phyloP scores from a whole-genome alignment of 148 eudicot genomes.

The Gaultheria prostrata region DNA sequence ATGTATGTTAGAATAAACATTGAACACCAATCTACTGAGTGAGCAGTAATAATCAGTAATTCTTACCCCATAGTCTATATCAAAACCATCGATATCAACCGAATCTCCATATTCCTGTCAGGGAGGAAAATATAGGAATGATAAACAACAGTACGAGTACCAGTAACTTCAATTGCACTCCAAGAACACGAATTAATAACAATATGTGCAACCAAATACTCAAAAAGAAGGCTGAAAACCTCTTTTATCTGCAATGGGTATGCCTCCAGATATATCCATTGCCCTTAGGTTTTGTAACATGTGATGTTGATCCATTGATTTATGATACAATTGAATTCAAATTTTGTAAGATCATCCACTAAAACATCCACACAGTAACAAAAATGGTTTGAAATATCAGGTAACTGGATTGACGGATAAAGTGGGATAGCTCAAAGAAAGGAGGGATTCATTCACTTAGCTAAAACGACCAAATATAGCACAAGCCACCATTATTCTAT shows the following conservation, averaged over 20 bases:
- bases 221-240: background rate
- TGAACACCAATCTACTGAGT: background rate
- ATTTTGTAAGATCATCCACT: background rate
- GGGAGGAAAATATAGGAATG: background rate
- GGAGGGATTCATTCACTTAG: background rate
- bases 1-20: background rate
- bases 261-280: background rate
- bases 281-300: too few species aligned
- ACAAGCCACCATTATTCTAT: background rate
- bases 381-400: background rate
- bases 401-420: background rate
- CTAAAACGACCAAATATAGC: background rate
- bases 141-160: background rate
- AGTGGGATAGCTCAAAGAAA: background rate
- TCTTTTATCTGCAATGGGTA: background rate
- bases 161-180: background rate
- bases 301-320: too few species aligned
- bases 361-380: background rate
- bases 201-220: background rate
- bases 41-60: background rate
- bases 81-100: conserved; percentile 79
- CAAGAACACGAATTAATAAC: background rate
- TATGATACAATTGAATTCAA: background rate
- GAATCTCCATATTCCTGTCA: conserved; percentile 82
- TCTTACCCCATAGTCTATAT: conserved; percentile 94